phyloP scores from a whole-genome alignment of 1,284 basidiomycete species.

The Moesziomyces globuligerus region DNA sequence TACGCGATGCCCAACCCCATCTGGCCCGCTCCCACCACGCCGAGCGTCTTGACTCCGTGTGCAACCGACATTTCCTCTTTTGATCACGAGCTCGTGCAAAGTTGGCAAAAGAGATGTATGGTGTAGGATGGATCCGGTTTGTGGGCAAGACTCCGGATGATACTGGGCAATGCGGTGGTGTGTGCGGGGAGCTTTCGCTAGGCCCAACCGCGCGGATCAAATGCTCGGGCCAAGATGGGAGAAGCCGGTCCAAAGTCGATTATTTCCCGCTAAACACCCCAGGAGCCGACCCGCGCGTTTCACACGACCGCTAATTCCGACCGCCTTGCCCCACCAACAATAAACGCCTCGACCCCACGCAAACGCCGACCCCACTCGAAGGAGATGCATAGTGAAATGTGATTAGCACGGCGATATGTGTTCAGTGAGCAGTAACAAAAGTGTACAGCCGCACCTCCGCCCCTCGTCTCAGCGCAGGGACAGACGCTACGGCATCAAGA shows the following conservation, averaged over 20 bases:
- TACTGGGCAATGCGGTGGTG: no score
- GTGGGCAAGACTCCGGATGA: no score
- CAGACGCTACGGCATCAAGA: constrained; percentile 11
- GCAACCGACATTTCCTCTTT: constrained; percentile 16
- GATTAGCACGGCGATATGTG: constrained; percentile 32
- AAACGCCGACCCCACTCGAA: background rate
- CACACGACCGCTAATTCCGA: constrained; percentile 28
- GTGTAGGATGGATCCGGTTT: no score
- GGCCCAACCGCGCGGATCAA: no score
- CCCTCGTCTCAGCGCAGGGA: background rate
- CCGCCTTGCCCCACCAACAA: background rate
- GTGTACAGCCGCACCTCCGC: constrained; percentile 1
- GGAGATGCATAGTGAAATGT: constrained; percentile 10
- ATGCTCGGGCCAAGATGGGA: no score
- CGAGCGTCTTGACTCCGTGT: constrained; percentile 58
- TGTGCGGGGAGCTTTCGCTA: no score
- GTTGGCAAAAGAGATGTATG: no score
- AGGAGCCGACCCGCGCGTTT: background rate
- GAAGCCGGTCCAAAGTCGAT: no score
- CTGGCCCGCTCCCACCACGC: constrained; percentile 61
- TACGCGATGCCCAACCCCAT: constrained; percentile 78
- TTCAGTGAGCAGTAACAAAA: constrained; percentile 10
- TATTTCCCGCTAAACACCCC: background rate
- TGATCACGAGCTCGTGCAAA: no score
- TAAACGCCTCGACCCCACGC: background rate